Evolutionary conservation across 2,329 filamentous ascomycete species (phyloP).

Genomic region (Pestalotiopsis sp.): DNA sequence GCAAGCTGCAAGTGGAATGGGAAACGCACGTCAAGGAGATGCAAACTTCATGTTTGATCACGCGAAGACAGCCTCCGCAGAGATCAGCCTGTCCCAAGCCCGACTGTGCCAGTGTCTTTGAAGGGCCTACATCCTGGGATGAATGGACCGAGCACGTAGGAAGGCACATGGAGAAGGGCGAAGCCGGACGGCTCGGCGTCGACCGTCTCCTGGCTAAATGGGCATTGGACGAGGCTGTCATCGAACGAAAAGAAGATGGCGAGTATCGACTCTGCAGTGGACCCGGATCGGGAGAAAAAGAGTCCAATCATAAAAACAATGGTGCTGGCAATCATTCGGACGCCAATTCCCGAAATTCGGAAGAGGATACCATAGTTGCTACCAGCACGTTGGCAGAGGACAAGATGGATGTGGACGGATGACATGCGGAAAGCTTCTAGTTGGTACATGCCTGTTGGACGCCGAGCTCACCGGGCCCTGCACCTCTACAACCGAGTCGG

Average conservation of each 20-base stretch:
- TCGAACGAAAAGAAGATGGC: conserved; percentile 58
- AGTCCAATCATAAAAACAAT: conserved; percentile 24
- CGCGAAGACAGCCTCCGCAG: conserved; percentile 70
- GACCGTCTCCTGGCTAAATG: conserved; percentile 62
- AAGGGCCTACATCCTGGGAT: conserved; percentile 79
- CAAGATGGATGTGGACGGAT: conserved; percentile 38
- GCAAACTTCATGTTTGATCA: conserved; percentile 73
- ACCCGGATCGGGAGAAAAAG: conserved; percentile 35
- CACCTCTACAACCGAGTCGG: not conserved
- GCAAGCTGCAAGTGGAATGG: conserved; percentile 64
- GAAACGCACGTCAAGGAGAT: conserved; percentile 69
- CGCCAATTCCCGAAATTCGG: conserved; percentile 28
- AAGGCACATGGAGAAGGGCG: conserved; percentile 80
- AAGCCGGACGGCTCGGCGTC: conserved; percentile 59
- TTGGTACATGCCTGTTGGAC: not conserved
- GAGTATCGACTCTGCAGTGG: conserved; percentile 58
- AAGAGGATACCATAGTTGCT: conserved; percentile 36
- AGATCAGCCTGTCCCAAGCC: conserved; percentile 70
- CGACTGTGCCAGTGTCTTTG: conserved; percentile 73
- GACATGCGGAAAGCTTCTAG: conserved; percentile 13
- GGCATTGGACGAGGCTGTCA: conserved; percentile 66
- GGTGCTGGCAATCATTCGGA: conserved; percentile 31
- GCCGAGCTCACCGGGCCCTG: not conserved
- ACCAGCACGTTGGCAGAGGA: conserved; percentile 37
- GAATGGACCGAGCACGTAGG: conserved; percentile 92